These are phyloP conservation scores for Pugionium cornutum DNA, from an alignment of 345 rosid species.

Conservation along the genomic window DNA sequence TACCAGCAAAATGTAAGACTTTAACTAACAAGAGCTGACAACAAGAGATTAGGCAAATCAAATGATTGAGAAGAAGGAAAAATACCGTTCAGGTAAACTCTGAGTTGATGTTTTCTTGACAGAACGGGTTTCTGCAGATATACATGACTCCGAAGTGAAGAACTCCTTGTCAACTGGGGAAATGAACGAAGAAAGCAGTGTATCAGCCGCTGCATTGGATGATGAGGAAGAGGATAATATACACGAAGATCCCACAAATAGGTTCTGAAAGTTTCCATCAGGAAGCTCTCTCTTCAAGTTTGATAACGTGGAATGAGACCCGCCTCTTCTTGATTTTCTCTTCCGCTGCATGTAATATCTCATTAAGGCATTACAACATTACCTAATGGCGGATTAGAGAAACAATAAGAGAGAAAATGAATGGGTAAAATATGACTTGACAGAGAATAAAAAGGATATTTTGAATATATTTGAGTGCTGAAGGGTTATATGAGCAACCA, in stretches of 20 bases:
- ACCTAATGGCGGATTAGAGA: too few relatives aligned
- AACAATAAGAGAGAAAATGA: not conserved
- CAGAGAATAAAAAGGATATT: constrained; percentile 64
- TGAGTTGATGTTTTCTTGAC: constrained; percentile 53
- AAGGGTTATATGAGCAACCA: constrained; percentile 94
- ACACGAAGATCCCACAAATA: constrained; percentile 71
- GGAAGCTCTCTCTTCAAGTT: constrained; percentile 84
- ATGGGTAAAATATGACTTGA: not conserved
- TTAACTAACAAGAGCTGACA: not conserved
- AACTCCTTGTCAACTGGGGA: constrained; percentile 74
- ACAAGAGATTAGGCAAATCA: too few relatives aligned
- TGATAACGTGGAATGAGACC: constrained; percentile 77
- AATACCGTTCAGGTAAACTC: constrained; percentile 61
- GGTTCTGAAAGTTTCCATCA: constrained; percentile 82
- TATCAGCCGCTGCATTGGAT: constrained; percentile 71
- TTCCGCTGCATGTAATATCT: constrained; percentile 73
- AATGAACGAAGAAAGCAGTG: constrained; percentile 86
- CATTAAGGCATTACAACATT: constrained; percentile 54
- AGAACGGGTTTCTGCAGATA: constrained; percentile 49
- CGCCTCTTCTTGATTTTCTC: constrained; percentile 81
- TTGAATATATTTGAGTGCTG: constrained; percentile 93
- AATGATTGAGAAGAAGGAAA: not conserved
- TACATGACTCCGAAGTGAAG: constrained; percentile 44
- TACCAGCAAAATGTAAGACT: too few relatives aligned
- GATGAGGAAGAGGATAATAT: constrained; percentile 49